Conservation (phyloP, 345 rosid genomes). For the Hibiscus syriacus region DNA sequence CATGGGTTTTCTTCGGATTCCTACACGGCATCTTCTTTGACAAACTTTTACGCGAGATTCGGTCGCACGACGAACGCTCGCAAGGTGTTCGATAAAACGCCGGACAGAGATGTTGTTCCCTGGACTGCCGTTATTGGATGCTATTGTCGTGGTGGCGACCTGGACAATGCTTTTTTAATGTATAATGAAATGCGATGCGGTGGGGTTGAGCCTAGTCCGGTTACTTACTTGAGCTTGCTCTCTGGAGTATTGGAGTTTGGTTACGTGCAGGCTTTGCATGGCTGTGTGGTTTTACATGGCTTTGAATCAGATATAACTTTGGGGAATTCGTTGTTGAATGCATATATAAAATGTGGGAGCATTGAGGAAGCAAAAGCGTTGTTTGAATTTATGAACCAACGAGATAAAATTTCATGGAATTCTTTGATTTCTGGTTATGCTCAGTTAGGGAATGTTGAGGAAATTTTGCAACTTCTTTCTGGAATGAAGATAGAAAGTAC, state of each 20-base stretch:
- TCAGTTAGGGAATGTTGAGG: constrained; percentile 27
- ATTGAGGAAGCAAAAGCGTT: constrained; percentile 34
- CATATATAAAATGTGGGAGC: constrained; percentile 35
- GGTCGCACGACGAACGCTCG: constrained; percentile 24
- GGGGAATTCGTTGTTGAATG: constrained; percentile 37
- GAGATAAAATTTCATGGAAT: constrained; percentile 57
- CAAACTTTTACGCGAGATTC: constrained; percentile 31
- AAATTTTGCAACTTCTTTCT: constrained; percentile 29
- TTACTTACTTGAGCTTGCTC: constrained; percentile 42
- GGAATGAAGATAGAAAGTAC: constrained; percentile 34
- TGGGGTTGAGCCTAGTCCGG: constrained; percentile 41
- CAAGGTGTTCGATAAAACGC: constrained; percentile 47
- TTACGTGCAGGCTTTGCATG: constrained; percentile 41
- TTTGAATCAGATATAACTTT: constrained; percentile 29
- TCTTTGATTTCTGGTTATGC: constrained; percentile 43
- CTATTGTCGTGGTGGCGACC: constrained; percentile 30
- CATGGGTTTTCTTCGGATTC: constrained; percentile 48
- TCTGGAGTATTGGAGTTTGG: constrained; percentile 30
- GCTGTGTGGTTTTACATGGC: constrained; percentile 32
- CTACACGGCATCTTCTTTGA: constrained; percentile 43
- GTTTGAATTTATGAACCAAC: constrained; percentile 33
- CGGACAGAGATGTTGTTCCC: constrained; percentile 30
- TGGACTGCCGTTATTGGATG: constrained; percentile 51
- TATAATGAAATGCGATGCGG: constrained; percentile 35
- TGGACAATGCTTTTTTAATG: constrained; percentile 27